Evolutionary conservation across 2,329 filamentous ascomycete species (phyloP).

Genomic region (Periconia sp.): DNA sequence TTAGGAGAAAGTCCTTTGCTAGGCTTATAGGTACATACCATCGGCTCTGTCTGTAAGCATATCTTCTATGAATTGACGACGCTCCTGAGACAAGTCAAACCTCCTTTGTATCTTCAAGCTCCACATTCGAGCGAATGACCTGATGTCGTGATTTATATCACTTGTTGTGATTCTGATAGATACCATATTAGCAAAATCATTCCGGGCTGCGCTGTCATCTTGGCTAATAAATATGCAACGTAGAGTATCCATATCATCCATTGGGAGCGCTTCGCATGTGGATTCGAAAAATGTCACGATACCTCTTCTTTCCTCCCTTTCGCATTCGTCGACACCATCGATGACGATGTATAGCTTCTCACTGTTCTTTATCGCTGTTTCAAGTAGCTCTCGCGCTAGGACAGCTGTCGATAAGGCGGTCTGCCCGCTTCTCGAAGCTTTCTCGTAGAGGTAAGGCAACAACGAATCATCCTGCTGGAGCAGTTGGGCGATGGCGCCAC

Average conservation of each 20-base stretch:
- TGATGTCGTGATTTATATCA: slow-evolving; percentile 35
- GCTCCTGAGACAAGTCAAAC: slow-evolving; percentile 17
- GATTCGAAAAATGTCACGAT: slow-evolving; percentile 31
- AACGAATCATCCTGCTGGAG: slow-evolving; percentile 29
- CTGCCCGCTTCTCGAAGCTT: slow-evolving; percentile 26
- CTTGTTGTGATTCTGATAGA: slow-evolving; percentile 6
- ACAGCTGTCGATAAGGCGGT: slow-evolving; percentile 26
- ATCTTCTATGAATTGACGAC: slow-evolving; percentile 3
- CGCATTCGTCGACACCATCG: slow-evolving; percentile 54
- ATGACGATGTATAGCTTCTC: slow-evolving; percentile 48
- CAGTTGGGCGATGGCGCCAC: slow-evolving; percentile 41
- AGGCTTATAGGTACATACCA: slow-evolving; percentile 2
- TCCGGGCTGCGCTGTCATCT: slow-evolving; percentile 31
- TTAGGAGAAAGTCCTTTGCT: neutral
- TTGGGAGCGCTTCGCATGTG: slow-evolving; percentile 11
- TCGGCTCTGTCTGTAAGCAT: slow-evolving; percentile 3
- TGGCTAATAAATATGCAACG: slow-evolving; percentile 45
- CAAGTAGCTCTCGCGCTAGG: slow-evolving; percentile 36
- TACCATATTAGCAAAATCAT: slow-evolving; percentile 18
- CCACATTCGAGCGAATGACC: slow-evolving; percentile 28
- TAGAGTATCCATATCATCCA: slow-evolving; percentile 24
- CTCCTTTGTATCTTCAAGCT: slow-evolving; percentile 15
- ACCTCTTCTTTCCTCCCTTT: slow-evolving; percentile 29
- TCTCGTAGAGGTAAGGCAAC: slow-evolving; percentile 36
- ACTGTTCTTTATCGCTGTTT: slow-evolving; percentile 32